phyloP scores from a whole-genome alignment of 331 rosid genomes.

The Quercus phellos region DNA sequence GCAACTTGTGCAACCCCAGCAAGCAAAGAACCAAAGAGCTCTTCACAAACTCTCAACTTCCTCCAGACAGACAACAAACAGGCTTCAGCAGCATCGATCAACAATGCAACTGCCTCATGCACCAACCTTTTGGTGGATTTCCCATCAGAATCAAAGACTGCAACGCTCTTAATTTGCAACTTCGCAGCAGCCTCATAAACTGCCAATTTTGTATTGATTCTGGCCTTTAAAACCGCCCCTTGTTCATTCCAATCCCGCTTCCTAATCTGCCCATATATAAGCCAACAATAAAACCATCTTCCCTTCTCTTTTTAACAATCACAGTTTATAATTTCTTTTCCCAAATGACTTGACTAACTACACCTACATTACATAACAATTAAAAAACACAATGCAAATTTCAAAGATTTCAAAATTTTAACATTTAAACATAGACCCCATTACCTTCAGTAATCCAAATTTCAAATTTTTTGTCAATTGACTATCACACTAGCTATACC shows the following conservation, averaged over 20 bases:
- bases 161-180: slow-evolving; percentile 60
- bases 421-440: neutral
- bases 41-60: slow-evolving; percentile 81
- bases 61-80: slow-evolving; percentile 93
- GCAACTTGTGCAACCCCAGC: slow-evolving; percentile 81
- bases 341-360: neutral
- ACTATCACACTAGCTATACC: no score
- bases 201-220: slow-evolving; percentile 75
- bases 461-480: no score
- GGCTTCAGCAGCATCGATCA: slow-evolving; percentile 93
- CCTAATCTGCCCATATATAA: slow-evolving; percentile 61
- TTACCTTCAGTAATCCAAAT: slow-evolving; percentile 59
- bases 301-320: neutral
- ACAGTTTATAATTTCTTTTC: neutral
- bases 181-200: slow-evolving; percentile 74
- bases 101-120: slow-evolving; percentile 81
- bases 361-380: neutral
- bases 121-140: slow-evolving; percentile 78
- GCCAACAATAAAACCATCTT: slow-evolving; percentile 11
- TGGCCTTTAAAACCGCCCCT: slow-evolving; percentile 71
- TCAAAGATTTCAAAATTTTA: neutral
- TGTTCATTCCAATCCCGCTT: slow-evolving; percentile 96
- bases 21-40: slow-evolving; percentile 77
- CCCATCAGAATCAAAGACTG: slow-evolving; percentile 66
- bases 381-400: neutral